Percentiles rank a stretch among this genome's conserved stretches.
Evolutionary conservation across 2,329 filamentous ascomycete species (phyloP).

Genomic region (Sphaceloma murrayae): DNA sequence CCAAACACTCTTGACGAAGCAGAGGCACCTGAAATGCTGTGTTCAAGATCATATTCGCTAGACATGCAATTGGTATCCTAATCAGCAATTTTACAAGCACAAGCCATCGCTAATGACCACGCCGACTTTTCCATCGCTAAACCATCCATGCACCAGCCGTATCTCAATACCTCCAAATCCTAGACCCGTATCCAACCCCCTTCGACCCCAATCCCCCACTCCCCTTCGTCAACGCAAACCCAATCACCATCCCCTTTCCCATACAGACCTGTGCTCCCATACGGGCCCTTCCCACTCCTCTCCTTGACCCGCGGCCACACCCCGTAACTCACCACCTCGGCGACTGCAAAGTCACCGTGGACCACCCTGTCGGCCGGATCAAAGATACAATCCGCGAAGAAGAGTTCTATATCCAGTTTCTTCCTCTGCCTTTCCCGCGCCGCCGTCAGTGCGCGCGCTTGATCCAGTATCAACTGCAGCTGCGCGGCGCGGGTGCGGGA

Average conservation of each 20-base stretch:
- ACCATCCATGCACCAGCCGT: constrained; percentile 9
- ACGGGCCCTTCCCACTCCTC: constrained; percentile 39
- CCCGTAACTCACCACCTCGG: constrained; percentile 33
- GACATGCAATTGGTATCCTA: too few relatives aligned
- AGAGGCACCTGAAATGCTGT: constrained; percentile 1
- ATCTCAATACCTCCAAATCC: too few relatives aligned
- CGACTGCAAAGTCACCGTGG: constrained; percentile 41
- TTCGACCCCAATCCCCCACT: constrained; percentile 27
- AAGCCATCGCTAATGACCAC: too few relatives aligned
- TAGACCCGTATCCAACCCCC: constrained; percentile 26
- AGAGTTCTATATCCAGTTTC: constrained; percentile 40
- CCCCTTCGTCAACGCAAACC: constrained; percentile 29
- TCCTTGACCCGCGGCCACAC: constrained; percentile 33
- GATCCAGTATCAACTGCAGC: constrained; percentile 33
- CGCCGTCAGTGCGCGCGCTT: constrained; percentile 35
- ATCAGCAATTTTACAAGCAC: too few relatives aligned
- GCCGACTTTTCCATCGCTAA: constrained; percentile 1
- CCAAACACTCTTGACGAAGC: neutral
- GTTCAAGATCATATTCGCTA: neutral
- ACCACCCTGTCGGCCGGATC: constrained; percentile 38
- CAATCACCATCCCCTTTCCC: constrained; percentile 38
- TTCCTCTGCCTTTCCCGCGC: constrained; percentile 30
- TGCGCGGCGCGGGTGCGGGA: constrained; percentile 20
- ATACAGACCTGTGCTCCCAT: constrained; percentile 41
- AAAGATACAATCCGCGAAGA: constrained; percentile 45